phyloP scores from a whole-genome alignment of 345 rosid species.

The Litchi chinensis region DNA sequence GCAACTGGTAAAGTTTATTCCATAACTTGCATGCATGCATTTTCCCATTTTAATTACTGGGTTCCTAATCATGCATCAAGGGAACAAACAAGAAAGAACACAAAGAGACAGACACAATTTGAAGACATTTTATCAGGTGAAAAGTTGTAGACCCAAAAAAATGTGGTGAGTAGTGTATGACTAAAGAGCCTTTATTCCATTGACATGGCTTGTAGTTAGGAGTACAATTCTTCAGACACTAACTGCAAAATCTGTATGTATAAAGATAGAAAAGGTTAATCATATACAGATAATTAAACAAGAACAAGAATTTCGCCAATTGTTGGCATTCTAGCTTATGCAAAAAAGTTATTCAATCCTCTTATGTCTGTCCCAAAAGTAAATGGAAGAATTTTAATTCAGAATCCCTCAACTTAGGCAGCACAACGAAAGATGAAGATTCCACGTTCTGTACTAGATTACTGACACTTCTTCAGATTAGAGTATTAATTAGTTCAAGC shows the following conservation, averaged over 20 bases:
- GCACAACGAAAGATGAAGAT: constrained; percentile 1
- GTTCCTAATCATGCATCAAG: no score
- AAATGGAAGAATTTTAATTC: background rate
- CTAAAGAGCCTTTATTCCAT: background rate
- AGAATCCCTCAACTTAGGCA: background rate
- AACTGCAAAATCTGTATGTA: background rate
- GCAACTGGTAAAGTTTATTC: no score
- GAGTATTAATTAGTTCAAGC: background rate
- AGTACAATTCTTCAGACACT: background rate
- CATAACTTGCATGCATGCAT: no score
- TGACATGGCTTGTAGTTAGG: background rate
- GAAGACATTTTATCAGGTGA: background rate
- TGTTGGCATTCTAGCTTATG: background rate
- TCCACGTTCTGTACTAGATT: background rate
- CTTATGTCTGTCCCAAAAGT: background rate
- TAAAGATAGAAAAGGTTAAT: background rate
- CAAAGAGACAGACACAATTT: background rate
- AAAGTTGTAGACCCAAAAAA: background rate
- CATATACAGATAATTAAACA: background rate
- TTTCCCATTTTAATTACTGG: no score
- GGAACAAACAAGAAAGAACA: background rate
- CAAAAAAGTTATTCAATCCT: background rate
- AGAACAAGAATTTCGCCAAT: background rate
- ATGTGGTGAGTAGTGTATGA: background rate
- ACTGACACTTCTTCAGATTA: background rate